Evolutionary conservation across 2,329 filamentous ascomycete species (phyloP), one percentile per base, ranked within the genome.

Genomic region (Cryphonectria japonica): DNA sequence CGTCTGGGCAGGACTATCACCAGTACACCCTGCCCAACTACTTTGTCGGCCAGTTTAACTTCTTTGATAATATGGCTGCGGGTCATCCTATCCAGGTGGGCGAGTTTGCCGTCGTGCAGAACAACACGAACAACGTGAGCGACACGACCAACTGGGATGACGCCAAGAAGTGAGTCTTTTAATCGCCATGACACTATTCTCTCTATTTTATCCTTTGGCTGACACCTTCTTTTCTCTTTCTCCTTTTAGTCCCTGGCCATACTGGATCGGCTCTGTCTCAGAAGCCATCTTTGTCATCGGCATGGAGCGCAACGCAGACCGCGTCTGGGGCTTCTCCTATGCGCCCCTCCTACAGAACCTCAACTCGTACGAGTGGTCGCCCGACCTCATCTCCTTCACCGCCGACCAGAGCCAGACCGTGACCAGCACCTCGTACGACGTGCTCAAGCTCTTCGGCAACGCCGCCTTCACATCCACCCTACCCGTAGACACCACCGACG

Each of bases 181-280:
- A 3, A 11, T 39, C 13, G 3, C 11, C 37, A 11, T 39, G 37
- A 11, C 37, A 39, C 37, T 9, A 11, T 2, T 11, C 37, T 39
- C 7, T 9, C 8, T 13, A 11, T 9, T 39, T 34, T 34, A 34
- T 34, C 3, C 37, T 41, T 22, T 13, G 0, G 19, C 26, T 29
- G 19, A 3, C 8, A 13, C 52, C 14, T 3, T 29, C 14, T 19
- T 3, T 5, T 22, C 14, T 82, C 22, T 39, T 8, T n/a, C 46
- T 11, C 46, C 11, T 39, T 14, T 16, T 22, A 72, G 71, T 43
- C 63, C 32, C 32, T 70, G 68, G 68, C 86, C 84, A 0, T 88
- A 84, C 82, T 87, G 86, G 88, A 86, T 87, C 66, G 89, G 88
- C 37, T 83, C 86, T 11, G 87, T 92, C 2, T 86, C 85, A 19